These are phyloP conservation scores for Lentinula detonsa DNA, from an alignment of 768 basidiomycete genomes.

Conservation along the genomic window DNA sequence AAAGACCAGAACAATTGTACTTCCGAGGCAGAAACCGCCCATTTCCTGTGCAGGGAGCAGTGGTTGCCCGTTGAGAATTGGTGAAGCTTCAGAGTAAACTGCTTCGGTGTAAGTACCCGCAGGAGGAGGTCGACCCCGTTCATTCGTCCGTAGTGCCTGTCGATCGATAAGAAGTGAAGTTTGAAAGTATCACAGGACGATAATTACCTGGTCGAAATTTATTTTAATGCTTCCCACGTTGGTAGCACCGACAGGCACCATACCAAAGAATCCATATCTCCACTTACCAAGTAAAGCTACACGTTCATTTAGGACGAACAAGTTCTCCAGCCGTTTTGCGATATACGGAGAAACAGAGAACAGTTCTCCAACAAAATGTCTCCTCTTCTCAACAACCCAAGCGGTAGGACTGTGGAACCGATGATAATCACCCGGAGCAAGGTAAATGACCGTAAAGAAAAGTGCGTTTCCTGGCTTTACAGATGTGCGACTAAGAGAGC, in stretches of 20 bases:
- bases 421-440: conserved; percentile 98
- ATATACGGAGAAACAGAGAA: conserved; percentile 97
- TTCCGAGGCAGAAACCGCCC: conserved; percentile 94
- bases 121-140: conserved; percentile 64
- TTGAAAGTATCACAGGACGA: neutral
- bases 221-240: conserved; percentile 96
- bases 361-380: conserved; percentile 95
- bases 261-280: conserved; percentile 93
- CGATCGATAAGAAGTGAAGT: neutral
- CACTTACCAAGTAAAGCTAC: conserved; percentile 93
- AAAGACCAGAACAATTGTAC: conserved; percentile 94
- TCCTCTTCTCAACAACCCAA: conserved; percentile 94
- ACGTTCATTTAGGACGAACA: conserved; percentile 98
- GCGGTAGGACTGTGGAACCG: conserved; percentile 93
- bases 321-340: conserved; percentile 82
- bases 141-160: conserved; percentile 85
- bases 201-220: conserved; percentile 80
- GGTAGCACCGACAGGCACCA: conserved; percentile 97
- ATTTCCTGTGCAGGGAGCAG: conserved; percentile 87
- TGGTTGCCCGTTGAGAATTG: conserved; percentile 83
- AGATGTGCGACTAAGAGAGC: conserved; percentile 25
- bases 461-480: conserved; percentile 71
- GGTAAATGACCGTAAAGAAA: conserved; percentile 93
- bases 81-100: conserved; percentile 79
- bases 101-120: conserved; percentile 90